Conservation (phyloP, 1,284 basidiomycete species). For the Moesziomyces sp. region DNA sequence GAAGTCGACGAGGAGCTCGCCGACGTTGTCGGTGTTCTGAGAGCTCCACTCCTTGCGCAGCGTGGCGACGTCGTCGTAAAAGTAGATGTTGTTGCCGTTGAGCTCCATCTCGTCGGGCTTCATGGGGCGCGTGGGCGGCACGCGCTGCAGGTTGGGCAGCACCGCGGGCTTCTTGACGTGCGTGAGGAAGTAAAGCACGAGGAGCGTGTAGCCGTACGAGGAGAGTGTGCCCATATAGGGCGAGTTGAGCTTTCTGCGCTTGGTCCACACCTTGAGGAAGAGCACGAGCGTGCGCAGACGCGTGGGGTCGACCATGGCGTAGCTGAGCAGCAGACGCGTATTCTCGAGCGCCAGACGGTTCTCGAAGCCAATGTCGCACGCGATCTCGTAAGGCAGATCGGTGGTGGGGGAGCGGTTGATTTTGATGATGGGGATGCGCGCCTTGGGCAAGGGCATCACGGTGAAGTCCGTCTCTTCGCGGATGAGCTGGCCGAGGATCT, state of each 20-base stretch:
- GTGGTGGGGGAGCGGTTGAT: conserved; percentile 87
- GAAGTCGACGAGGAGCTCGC: conserved; percentile 96
- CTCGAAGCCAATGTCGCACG: conserved; percentile 98
- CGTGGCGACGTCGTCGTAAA: conserved; percentile 96
- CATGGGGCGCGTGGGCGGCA: conserved; percentile 61
- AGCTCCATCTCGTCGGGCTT: conserved; percentile 80
- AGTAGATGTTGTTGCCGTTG: conserved; percentile 73
- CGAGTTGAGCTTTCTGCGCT: conserved; percentile 96
- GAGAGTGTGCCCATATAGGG: conserved; percentile 96
- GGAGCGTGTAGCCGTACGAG: conserved; percentile 96
- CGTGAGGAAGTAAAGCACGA: conserved; percentile 95
- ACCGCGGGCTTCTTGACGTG: conserved; percentile 79
- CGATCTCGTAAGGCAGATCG: conserved; percentile 77
- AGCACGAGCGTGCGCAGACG: conserved; percentile 92
- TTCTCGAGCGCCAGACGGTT: conserved; percentile 96
- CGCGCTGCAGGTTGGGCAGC: conserved; percentile 68
- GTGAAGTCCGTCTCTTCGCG: conserved; percentile 97
- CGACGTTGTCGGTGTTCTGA: conserved; percentile 90
- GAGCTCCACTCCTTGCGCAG: conserved; percentile 91
- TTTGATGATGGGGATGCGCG: conserved; percentile 98
- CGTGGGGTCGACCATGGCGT: conserved; percentile 95
- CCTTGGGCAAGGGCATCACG: conserved; percentile 94
- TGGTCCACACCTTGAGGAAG: conserved; percentile 99
- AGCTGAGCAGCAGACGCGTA: conserved; percentile 92
- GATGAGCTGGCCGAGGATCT: conserved; percentile 89